Evolutionary conservation across 2,329 filamentous ascomycete species (phyloP).

Genomic region (Fusarium mangiferae): DNA sequence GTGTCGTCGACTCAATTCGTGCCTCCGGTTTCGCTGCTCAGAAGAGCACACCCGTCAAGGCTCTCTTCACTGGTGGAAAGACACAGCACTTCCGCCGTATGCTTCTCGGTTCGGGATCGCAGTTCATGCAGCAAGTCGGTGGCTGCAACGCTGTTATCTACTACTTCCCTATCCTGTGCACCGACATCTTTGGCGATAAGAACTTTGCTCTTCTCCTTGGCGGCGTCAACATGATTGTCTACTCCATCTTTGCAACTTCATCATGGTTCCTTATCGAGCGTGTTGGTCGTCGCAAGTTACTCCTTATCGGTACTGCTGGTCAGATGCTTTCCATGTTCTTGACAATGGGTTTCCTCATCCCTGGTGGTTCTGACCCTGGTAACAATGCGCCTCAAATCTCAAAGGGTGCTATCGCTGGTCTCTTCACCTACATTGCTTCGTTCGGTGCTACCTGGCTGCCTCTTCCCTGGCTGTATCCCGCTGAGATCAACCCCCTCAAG

Average conservation of each 20-base stretch:
- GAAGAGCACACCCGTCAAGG: slow-evolving; percentile 60
- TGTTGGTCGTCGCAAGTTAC: slow-evolving; percentile 58
- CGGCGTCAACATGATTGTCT: slow-evolving; percentile 63
- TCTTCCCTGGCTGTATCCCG: slow-evolving; percentile 69
- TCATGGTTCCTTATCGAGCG: slow-evolving; percentile 65
- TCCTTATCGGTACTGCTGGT: slow-evolving; percentile 56
- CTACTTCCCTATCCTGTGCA: slow-evolving; percentile 69
- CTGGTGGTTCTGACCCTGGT: slow-evolving; percentile 59
- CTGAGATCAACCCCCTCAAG: slow-evolving; percentile 63
- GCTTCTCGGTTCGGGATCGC: slow-evolving; percentile 67
- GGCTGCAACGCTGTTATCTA: slow-evolving; percentile 70
- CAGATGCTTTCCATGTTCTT: slow-evolving; percentile 69
- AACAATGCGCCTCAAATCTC: slow-evolving; percentile 56
- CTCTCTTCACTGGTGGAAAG: slow-evolving; percentile 69
- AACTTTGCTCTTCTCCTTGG: slow-evolving; percentile 63
- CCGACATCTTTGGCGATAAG: slow-evolving; percentile 44
- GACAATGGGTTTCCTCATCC: slow-evolving; percentile 73
- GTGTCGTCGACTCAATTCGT: slow-evolving; percentile 61
- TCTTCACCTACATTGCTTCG: slow-evolving; percentile 76
- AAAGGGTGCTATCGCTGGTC: slow-evolving; percentile 74
- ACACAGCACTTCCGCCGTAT: slow-evolving; percentile 74
- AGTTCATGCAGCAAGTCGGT: slow-evolving; percentile 71
- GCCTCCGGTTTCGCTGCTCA: slow-evolving; percentile 59
- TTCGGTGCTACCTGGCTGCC: slow-evolving; percentile 74
- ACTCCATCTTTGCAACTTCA: slow-evolving; percentile 64